Conservation (phyloP, 2,329 filamentous ascomycete genomes). For the Shiraia sp. region DNA sequence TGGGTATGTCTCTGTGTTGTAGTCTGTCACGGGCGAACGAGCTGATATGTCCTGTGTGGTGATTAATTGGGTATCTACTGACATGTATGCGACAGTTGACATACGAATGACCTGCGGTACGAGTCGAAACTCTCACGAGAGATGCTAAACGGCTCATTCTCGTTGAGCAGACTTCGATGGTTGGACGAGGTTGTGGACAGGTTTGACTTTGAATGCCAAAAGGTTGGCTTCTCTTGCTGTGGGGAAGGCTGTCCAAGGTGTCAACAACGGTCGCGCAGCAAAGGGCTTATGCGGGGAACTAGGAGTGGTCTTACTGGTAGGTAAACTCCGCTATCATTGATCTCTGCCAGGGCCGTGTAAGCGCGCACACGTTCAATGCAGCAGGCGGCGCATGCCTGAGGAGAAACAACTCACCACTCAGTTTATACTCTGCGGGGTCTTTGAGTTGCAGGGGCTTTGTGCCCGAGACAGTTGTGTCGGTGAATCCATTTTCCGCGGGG, state of each 20-base stretch:
- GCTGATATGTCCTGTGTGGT: conserved; percentile 83
- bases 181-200: conserved; percentile 58
- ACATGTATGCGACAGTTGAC: conserved; percentile 40
- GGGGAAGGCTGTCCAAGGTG: conserved; percentile 67
- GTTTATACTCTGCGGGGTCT: conserved; percentile 55
- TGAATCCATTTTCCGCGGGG: conserved; percentile 37
- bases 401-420: conserved; percentile 50
- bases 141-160: conserved; percentile 93
- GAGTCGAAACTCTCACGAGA: conserved; percentile 97
- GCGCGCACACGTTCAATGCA: conserved; percentile 19
- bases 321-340: conserved; percentile 94
- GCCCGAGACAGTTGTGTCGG: conserved; percentile 39
- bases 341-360: conserved; percentile 63
- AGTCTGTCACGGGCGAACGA: conserved; percentile 72
- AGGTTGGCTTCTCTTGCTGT: conserved; percentile 78
- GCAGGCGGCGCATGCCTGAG: conserved; percentile 7
- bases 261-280: conserved; percentile 16
- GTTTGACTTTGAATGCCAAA: conserved; percentile 65
- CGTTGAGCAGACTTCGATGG: conserved; percentile 68
- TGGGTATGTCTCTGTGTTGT: conserved; percentile 56
- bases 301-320: conserved; percentile 69
- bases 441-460: conserved; percentile 50
- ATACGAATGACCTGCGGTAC: conserved; percentile 91
- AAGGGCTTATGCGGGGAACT: conserved; percentile 1
- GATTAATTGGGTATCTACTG: conserved; percentile 21